These are phyloP conservation scores for Fomitiporia mediterranea DNA, from an alignment of 1,284 basidiomycete species.

Conservation along the genomic window DNA sequence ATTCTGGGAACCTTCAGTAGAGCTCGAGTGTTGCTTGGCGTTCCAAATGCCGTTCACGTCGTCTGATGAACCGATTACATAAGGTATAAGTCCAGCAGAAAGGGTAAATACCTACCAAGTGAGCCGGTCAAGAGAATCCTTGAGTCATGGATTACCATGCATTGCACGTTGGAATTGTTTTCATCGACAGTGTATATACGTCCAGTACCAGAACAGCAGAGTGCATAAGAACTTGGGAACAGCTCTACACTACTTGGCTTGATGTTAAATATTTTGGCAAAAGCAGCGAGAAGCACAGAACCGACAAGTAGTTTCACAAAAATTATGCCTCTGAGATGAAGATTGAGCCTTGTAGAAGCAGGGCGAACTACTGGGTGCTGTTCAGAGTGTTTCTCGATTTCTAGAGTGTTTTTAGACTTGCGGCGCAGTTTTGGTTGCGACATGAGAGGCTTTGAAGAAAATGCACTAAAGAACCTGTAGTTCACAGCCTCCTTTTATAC, in stretches of 20 bases:
- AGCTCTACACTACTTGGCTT: background rate
- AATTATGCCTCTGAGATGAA: background rate
- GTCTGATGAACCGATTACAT: constrained; percentile 30
- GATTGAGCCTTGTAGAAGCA: background rate
- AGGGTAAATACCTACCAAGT: constrained; percentile 39
- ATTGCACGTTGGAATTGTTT: constrained; percentile 45
- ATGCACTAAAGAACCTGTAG: background rate
- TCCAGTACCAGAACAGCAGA: constrained; percentile 50
- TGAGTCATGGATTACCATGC: constrained; percentile 49
- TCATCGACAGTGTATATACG: constrained; percentile 60
- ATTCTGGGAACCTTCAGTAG: background rate
- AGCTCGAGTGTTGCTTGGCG: background rate
- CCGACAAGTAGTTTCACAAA: background rate
- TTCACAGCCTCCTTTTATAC: background rate
- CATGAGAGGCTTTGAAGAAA: background rate
- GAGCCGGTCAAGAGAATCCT: constrained; percentile 51
- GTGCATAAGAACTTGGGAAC: constrained; percentile 40
- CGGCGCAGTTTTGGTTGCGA: background rate
- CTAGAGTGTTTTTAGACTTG: background rate
- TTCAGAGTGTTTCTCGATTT: background rate
- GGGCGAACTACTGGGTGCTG: background rate
- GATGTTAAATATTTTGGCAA: background rate
- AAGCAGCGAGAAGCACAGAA: constrained; percentile 1
- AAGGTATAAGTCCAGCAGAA: constrained; percentile 14
- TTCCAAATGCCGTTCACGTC: constrained; percentile 30